Evolutionary conservation across 2,329 filamentous ascomycete species (phyloP).

Genomic region (Ceratocystis harringtonii): DNA sequence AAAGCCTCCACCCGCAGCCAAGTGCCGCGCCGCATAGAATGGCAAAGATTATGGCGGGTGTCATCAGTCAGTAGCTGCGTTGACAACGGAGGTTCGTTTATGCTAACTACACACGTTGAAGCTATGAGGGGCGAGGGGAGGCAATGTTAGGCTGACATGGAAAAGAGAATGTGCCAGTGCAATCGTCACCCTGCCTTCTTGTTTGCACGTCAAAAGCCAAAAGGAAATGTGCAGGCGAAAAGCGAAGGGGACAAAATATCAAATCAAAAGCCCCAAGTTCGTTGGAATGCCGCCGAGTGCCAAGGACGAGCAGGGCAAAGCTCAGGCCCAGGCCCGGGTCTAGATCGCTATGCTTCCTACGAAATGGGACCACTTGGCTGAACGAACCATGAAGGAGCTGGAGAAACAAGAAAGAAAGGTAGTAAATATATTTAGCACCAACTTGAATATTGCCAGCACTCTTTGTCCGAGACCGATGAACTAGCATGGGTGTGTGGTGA

Average conservation of each 20-base stretch:
- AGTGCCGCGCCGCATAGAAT: background rate
- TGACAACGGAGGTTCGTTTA: background rate
- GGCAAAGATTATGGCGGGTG: background rate
- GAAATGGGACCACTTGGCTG: conserved; percentile 1
- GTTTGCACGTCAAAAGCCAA: background rate
- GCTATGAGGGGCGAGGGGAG: background rate
- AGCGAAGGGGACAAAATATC: background rate
- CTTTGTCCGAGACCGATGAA: background rate
- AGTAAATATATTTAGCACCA: background rate
- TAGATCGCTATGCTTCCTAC: background rate
- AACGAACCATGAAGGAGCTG: conserved; percentile 1
- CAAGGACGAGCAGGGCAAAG: background rate
- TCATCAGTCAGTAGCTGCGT: background rate
- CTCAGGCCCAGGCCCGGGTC: background rate
- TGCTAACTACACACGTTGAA: background rate
- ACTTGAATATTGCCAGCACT: background rate
- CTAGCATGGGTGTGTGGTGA: background rate
- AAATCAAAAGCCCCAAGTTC: background rate
- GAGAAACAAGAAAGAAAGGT: background rate
- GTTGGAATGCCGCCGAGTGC: background rate
- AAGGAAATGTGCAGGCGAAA: background rate
- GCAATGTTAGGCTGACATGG: background rate
- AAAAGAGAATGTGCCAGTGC: background rate
- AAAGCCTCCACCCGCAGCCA: background rate
- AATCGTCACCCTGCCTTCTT: background rate